Evolutionary conservation across 1,284 basidiomycete species (phyloP).

Genomic region (Ceratobasidium sp.): DNA sequence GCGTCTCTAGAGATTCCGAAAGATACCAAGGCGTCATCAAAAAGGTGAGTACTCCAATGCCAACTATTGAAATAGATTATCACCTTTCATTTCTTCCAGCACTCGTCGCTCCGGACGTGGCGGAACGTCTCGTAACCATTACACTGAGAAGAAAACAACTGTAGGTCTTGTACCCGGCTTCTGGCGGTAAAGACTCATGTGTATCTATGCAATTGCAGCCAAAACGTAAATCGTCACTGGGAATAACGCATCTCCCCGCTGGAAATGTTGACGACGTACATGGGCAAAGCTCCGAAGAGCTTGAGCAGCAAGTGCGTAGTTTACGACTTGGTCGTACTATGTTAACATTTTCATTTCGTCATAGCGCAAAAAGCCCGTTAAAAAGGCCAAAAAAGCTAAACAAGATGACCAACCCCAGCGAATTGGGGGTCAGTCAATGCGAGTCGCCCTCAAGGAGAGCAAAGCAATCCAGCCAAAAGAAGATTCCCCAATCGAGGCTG

Average conservation of each 20-base stretch:
- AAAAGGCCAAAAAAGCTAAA: not conserved
- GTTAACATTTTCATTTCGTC: no score
- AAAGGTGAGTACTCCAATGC: not conserved
- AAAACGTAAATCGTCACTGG: not conserved
- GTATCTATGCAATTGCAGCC: not conserved
- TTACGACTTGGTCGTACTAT: not conserved
- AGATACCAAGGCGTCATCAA: not conserved
- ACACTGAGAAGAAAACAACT: not conserved
- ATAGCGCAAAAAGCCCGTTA: not conserved
- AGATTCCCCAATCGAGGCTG: not conserved
- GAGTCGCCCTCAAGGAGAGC: not conserved
- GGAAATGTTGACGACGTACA: no score
- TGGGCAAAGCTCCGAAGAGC: not conserved
- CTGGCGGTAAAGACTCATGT: not conserved
- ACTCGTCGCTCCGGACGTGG: constrained; percentile 3
- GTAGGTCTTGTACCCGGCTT: not conserved
- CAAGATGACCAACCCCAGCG: no score
- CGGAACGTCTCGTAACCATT: not conserved
- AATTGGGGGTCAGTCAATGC: not conserved
- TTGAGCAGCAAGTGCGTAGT: not conserved
- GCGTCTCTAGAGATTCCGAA: not conserved
- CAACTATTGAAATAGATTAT: not conserved
- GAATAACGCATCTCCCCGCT: no score
- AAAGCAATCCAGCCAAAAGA: not conserved
- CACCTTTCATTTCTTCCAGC: not conserved